These are phyloP conservation scores for Lobosporangium transversale DNA, from an alignment of 192 early-diverging fungal species.

Conservation along the genomic window DNA sequence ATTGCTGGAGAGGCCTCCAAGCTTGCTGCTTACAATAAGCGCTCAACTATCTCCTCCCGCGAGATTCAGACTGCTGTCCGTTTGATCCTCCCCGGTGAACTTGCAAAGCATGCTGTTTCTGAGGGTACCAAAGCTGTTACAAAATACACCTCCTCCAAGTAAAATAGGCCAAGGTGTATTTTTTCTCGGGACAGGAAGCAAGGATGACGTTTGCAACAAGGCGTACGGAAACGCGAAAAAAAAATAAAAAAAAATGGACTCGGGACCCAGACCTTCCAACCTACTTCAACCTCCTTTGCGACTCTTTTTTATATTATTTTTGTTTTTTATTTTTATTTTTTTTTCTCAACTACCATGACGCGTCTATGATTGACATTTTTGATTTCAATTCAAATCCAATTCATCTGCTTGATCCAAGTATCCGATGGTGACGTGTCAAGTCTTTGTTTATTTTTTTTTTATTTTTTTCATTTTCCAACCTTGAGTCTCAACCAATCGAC, in stretches of 20 bases:
- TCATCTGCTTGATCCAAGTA: too few relatives aligned
- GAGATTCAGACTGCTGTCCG: constrained; percentile 90
- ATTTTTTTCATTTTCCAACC: too few relatives aligned
- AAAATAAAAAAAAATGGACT: neutral
- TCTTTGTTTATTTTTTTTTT: constrained; percentile 11
- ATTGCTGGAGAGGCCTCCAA: constrained; percentile 87
- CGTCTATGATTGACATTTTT: constrained; percentile 19
- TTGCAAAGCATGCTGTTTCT: constrained; percentile 96
- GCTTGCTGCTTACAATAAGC: constrained; percentile 94
- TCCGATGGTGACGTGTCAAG: constrained; percentile 28
- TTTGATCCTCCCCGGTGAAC: constrained; percentile 85
- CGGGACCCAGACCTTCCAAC: neutral
- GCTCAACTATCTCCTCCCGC: constrained; percentile 93
- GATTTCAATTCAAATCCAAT: constrained; percentile 4
- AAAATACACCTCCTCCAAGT: constrained; percentile 90
- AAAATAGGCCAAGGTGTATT: constrained; percentile 31
- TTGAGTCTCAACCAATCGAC: too few relatives aligned
- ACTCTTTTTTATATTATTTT: too few relatives aligned
- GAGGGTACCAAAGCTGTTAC: constrained; percentile 98
- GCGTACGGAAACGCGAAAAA: neutral
- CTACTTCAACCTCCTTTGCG: too few relatives aligned
- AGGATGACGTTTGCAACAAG: too few relatives aligned
- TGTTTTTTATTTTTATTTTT: neutral
- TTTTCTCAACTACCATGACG: constrained; percentile 10
- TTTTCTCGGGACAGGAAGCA: neutral